Evolutionary conservation across 257 asterid genomes (phyloP).

Genomic region (Solanum etuberosum): DNA sequence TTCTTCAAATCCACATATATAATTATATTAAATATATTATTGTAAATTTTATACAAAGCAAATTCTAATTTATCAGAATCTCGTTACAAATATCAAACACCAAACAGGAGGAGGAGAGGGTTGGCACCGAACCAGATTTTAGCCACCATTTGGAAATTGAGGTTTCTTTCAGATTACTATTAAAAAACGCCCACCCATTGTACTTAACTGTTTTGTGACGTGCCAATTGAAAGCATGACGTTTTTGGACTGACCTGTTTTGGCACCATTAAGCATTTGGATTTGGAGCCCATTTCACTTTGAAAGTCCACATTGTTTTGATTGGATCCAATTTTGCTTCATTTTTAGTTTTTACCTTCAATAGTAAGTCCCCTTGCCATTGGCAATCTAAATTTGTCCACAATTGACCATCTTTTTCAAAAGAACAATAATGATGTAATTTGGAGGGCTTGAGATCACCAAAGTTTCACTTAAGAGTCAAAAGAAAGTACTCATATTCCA

Average conservation of each 20-base stretch:
- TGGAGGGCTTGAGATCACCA: not conserved
- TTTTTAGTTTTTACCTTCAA: not conserved
- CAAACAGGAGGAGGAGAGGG: not conserved
- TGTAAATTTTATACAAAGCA: not conserved
- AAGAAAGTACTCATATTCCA: not conserved
- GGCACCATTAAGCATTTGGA: not conserved
- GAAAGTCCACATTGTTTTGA: not conserved
- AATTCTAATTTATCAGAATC: not conserved
- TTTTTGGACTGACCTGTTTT: conserved; percentile 16
- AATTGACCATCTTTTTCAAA: conserved; percentile 1
- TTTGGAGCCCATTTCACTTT: not conserved
- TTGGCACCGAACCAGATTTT: not conserved
- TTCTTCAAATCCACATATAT: too few species aligned
- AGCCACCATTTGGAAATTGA: not conserved
- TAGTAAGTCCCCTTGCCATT: not conserved
- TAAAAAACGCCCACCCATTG: not conserved
- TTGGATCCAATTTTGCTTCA: not conserved
- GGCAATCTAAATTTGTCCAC: not conserved
- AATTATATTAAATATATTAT: not conserved
- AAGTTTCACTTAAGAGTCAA: not conserved
- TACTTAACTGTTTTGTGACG: conserved; percentile 12
- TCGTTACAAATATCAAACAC: accelerated
- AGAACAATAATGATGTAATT: not conserved
- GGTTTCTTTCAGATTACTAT: not conserved
- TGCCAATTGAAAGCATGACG: not conserved